Base-by-base conservation (phyloP, 202 grass and related monocot species). In the Alloteropsis angusta region DNA sequence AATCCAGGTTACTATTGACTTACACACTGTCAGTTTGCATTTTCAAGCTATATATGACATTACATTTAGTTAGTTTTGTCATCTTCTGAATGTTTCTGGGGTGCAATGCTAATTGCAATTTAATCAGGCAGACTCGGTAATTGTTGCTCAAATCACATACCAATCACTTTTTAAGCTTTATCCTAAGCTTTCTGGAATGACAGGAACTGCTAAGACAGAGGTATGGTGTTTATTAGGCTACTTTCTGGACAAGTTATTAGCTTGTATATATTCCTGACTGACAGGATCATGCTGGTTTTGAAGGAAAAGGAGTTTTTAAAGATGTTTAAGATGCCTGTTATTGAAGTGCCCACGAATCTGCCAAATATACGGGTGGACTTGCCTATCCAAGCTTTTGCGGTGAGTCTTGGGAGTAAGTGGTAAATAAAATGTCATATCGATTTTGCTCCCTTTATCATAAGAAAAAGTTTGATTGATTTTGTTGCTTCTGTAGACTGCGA, bases 101-200 rank as follows among this genome's bases (percentile, higher is more conserved):
- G 16, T 60, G 35, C 77, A 60, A 84, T 82, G 65, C 80, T 78
- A 75, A 84, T 82, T 77, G 42, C 77, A 71, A 59, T 87, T 71
- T 83, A 79, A 85, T 83, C 83, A 98, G 95, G 89, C 95, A 92
- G 89, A 98, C 75, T 90, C 89, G 53, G 81, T 98, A 87, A 85
- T 98, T n/a, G 95, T 98, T 56, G 95, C 95, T 78, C 95, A 98
- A 77, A 98, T 98, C 86, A 97, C 95, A 18, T 97, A 97, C 63
- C 95, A 97, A 63, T 97, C 95, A 66, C 81, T 97, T 19, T 94
- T 97, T 83, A 97, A 97, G 78, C 85, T 97, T 44, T 97, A 97
- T 85, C 95, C 95, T 67, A 94, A 97, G 81, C 95, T 97, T 79
- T 94, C 95, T 78, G 95, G 95, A 71, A 97, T 97, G 95, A 97